Conservation (phyloP, 345 rosid species). For the Aurinia saxatilis region DNA sequence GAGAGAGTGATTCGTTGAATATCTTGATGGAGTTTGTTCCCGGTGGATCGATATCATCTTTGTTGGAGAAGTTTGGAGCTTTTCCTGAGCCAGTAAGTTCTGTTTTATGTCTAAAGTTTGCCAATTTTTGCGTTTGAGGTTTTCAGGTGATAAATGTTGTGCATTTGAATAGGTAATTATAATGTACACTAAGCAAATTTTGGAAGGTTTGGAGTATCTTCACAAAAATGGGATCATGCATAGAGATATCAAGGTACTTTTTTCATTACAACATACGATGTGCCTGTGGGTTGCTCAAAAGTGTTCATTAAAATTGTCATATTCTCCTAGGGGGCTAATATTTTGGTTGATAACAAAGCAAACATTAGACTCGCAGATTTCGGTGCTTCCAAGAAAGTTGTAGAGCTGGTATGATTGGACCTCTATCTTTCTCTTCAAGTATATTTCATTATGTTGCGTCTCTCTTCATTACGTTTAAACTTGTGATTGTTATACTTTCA, state of each 20-base stretch:
- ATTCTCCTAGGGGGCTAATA: slow-evolving; percentile 69
- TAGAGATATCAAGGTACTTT: slow-evolving; percentile 65
- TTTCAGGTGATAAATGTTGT: not conserved
- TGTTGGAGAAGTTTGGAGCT: slow-evolving; percentile 76
- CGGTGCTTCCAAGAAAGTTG: slow-evolving; percentile 92
- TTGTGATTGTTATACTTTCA: slow-evolving; percentile 24
- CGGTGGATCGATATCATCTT: slow-evolving; percentile 80
- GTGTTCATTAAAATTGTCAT: not conserved
- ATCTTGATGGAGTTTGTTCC: slow-evolving; percentile 78
- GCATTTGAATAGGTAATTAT: slow-evolving; percentile 48
- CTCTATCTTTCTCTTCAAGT: not conserved
- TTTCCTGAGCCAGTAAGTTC: slow-evolving; percentile 74
- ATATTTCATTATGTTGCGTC: not conserved
- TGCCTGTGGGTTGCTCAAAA: not conserved
- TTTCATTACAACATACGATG: not conserved
- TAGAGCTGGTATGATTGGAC: slow-evolving; percentile 37
- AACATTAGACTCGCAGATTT: slow-evolving; percentile 89
- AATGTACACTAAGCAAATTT: slow-evolving; percentile 62
- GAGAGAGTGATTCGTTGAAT: slow-evolving; percentile 65
- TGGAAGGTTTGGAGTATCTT: slow-evolving; percentile 69
- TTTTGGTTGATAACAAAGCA: slow-evolving; percentile 86
- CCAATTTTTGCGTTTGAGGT: slow-evolving; percentile 12
- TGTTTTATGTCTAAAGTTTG: slow-evolving; percentile 7
- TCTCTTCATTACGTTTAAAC: not conserved
- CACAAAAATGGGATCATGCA: slow-evolving; percentile 83